Conservation (phyloP, 202 grass and related monocot genomes). For the Digitaria exilis region DNA sequence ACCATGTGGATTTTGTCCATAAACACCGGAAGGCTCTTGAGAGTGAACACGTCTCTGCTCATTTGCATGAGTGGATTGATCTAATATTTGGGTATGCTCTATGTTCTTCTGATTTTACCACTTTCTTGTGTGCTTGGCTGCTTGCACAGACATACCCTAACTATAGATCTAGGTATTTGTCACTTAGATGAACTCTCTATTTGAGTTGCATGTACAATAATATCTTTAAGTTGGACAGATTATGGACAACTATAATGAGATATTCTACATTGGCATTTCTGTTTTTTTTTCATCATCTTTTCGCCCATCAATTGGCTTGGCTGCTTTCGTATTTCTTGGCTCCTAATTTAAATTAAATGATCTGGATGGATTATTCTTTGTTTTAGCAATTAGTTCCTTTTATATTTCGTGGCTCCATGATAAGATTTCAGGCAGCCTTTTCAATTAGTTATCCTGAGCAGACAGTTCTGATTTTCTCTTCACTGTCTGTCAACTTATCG, state of each 20-base stretch:
- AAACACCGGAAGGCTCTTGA: slow-evolving; percentile 98
- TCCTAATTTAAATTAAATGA: slow-evolving; percentile 22
- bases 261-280: neutral
- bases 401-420: slow-evolving; percentile 16
- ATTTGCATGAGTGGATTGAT: slow-evolving; percentile 98
- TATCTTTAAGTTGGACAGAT: slow-evolving; percentile 1
- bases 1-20: slow-evolving; percentile 95
- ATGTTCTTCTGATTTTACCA: slow-evolving; percentile 23
- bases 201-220: neutral
- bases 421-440: slow-evolving; percentile 2
- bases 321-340: slow-evolving; percentile 22
- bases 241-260: neutral
- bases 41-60: slow-evolving; percentile 91
- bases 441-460: slow-evolving; percentile 22
- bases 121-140: neutral
- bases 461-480: slow-evolving; percentile 22
- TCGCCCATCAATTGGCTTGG: neutral
- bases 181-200: neutral
- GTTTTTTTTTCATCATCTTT: slow-evolving; percentile 3
- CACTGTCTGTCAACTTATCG: slow-evolving; percentile 12
- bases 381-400: neutral
- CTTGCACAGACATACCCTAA: neutral
- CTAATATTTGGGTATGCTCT: slow-evolving; percentile 92
- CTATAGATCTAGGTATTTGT: neutral
- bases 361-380: slow-evolving; percentile 19